These are phyloP conservation scores for Vinca major DNA, from an alignment of 305 asterid species.

Conservation along the genomic window DNA sequence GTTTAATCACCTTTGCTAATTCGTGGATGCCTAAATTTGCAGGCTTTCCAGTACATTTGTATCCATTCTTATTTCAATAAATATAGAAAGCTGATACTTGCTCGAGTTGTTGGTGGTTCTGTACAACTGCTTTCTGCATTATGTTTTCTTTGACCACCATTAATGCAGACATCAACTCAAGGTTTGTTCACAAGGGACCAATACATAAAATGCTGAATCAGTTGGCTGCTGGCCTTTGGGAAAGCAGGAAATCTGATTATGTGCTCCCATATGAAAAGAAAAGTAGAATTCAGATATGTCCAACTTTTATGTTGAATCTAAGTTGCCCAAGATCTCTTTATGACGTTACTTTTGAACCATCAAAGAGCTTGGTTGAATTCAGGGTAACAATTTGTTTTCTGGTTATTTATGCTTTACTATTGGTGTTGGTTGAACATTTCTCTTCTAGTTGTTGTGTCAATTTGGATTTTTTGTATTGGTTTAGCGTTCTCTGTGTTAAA, in stretches of 20 bases:
- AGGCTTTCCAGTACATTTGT: constrained; percentile 89
- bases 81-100: constrained; percentile 17
- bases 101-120: constrained; percentile 21
- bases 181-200: constrained; percentile 79
- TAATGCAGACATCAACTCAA: constrained; percentile 75
- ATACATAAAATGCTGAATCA: constrained; percentile 78
- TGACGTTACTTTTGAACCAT: constrained; percentile 60
- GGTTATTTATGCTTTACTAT: neutral
- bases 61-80: constrained; percentile 36
- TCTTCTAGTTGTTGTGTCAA: neutral
- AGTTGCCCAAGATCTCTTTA: constrained; percentile 71
- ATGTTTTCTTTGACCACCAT: constrained; percentile 40
- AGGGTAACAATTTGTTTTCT: constrained; percentile 38
- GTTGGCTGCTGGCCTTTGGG: constrained; percentile 47
- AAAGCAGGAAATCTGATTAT: constrained; percentile 28
- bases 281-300: constrained; percentile 44
- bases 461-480: neutral
- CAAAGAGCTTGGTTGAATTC: constrained; percentile 68
- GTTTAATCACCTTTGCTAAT: constrained; percentile 24
- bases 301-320: constrained; percentile 62
- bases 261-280: constrained; percentile 34
- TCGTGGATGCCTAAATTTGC: constrained; percentile 35
- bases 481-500: neutral
- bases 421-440: neutral
- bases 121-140: constrained; percentile 15